A percentile compares a stretch with the other conserved stretches of the same genome.
Evolutionary conservation across 2,329 filamentous ascomycete genomes (phyloP).

Genomic region (Cladosporium sp.): DNA sequence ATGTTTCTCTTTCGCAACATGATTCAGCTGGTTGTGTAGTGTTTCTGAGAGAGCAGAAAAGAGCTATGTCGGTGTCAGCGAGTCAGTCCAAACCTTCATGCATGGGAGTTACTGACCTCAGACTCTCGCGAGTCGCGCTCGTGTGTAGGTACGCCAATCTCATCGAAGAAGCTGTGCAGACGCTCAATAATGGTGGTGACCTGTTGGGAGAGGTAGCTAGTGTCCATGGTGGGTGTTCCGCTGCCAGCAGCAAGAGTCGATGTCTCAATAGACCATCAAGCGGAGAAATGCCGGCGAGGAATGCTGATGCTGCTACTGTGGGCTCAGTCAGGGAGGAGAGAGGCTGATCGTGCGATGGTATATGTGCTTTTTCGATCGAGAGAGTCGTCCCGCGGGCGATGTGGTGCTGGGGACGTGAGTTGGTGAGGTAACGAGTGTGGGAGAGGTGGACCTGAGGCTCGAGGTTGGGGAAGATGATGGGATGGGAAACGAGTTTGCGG

Average conservation of each 20-base stretch:
- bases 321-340: not conserved
- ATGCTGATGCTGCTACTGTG: no score
- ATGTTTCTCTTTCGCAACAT: constrained; percentile 87
- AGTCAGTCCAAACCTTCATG: not conserved
- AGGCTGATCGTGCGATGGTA: not conserved
- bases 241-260: constrained; percentile 35
- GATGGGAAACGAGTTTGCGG: constrained; percentile 4
- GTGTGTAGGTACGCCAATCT: constrained; percentile 92
- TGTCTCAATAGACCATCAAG: constrained; percentile 28
- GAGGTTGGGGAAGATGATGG: not conserved
- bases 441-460: not conserved
- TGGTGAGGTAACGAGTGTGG: constrained; percentile 7
- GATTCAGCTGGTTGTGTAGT: constrained; percentile 82
- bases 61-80: constrained; percentile 53
- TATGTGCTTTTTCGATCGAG: not conserved
- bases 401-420: not conserved
- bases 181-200: constrained; percentile 92
- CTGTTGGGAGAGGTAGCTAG: constrained; percentile 90
- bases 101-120: constrained; percentile 66
- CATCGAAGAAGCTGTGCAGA: constrained; percentile 92
- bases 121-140: constrained; percentile 87
- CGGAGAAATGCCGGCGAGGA: constrained; percentile 25
- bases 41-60: constrained; percentile 91
- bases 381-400: not conserved
- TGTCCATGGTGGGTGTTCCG: constrained; percentile 66